These are phyloP conservation scores for Macadamia tetraphylla DNA, from an alignment of 164 flowering plant species.

Conservation along the genomic window DNA sequence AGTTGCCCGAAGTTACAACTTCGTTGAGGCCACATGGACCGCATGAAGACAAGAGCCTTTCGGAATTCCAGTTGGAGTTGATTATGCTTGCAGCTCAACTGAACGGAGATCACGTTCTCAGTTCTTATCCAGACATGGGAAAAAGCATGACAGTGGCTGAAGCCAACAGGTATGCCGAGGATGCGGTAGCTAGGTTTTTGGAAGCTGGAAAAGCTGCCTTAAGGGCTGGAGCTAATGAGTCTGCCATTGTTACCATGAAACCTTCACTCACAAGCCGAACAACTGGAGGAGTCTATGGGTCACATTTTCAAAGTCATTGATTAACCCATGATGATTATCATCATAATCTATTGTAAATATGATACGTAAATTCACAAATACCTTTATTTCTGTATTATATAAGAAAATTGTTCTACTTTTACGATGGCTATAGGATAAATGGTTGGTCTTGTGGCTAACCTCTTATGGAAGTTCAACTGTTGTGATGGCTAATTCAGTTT, in stretches of 20 bases:
- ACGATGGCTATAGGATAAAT: too few relatives aligned
- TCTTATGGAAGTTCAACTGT: too few relatives aligned
- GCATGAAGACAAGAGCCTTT: slow-evolving; percentile 52
- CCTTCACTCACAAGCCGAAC: slow-evolving; percentile 80
- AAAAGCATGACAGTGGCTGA: slow-evolving; percentile 65
- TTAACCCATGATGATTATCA: not conserved
- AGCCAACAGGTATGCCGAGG: slow-evolving; percentile 79
- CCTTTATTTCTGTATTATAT: not conserved
- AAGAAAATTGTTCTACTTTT: not conserved
- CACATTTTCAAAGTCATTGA: slow-evolving; percentile 17
- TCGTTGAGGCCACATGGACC: slow-evolving; percentile 67
- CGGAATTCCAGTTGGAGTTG: slow-evolving; percentile 87
- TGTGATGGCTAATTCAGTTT: too few relatives aligned
- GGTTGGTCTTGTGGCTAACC: too few relatives aligned
- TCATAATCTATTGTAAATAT: not conserved
- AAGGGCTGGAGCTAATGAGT: slow-evolving; percentile 83
- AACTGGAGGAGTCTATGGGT: slow-evolving; percentile 11
- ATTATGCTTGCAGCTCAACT: slow-evolving; percentile 95
- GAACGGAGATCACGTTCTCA: slow-evolving; percentile 77
- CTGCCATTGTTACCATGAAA: slow-evolving; percentile 86
- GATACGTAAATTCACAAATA: not conserved
- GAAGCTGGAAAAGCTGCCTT: slow-evolving; percentile 90
- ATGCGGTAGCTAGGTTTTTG: slow-evolving; percentile 82
- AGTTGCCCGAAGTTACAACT: slow-evolving; percentile 51
- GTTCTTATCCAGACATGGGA: slow-evolving; percentile 72